These are phyloP conservation scores for Blastomyces parvus DNA, from an alignment of 2,329 filamentous ascomycete genomes.

Conservation along the genomic window DNA sequence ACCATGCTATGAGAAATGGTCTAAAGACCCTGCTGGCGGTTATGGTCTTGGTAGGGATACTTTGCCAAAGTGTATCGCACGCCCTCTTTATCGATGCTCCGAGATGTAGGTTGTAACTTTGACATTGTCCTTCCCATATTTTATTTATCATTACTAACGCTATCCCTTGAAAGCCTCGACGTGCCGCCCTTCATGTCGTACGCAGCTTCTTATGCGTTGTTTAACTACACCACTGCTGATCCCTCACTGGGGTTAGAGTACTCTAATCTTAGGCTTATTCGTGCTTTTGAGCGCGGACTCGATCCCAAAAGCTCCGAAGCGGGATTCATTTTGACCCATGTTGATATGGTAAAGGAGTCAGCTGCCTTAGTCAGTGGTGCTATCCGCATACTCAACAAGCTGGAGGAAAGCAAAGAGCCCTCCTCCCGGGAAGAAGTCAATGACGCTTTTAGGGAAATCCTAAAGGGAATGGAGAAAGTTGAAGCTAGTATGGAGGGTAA, in stretches of 20 bases:
- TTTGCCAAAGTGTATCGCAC: constrained; percentile 64
- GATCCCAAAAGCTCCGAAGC: constrained; percentile 83
- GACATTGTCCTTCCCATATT: neutral
- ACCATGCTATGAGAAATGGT: constrained; percentile 71
- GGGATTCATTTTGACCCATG: constrained; percentile 89
- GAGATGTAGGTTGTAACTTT: constrained; percentile 59
- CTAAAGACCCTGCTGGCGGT: constrained; percentile 48
- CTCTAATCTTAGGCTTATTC: constrained; percentile 66
- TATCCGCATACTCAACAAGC: constrained; percentile 54
- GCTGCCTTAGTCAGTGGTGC: constrained; percentile 65
- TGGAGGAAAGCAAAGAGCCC: constrained; percentile 34
- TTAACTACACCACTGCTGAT: constrained; percentile 54
- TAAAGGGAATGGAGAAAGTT: constrained; percentile 57
- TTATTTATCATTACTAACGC: constrained; percentile 17
- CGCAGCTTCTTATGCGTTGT: constrained; percentile 53
- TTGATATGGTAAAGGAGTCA: constrained; percentile 89
- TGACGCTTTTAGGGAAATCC: constrained; percentile 51
- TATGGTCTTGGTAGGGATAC: constrained; percentile 70
- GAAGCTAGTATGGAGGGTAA: constrained; percentile 69
- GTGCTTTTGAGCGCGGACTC: constrained; percentile 82
- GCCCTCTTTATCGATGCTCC: constrained; percentile 73
- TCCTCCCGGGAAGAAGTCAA: constrained; percentile 52
- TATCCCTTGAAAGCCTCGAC: constrained; percentile 42
- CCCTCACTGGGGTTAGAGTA: constrained; percentile 47
- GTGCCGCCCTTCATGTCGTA: constrained; percentile 94